Percentiles rank a stretch among this genome's conserved stretches.
Evolutionary conservation across 1,139 yeast genomes (phyloP).

Genomic region (Diutina rugosa): DNA sequence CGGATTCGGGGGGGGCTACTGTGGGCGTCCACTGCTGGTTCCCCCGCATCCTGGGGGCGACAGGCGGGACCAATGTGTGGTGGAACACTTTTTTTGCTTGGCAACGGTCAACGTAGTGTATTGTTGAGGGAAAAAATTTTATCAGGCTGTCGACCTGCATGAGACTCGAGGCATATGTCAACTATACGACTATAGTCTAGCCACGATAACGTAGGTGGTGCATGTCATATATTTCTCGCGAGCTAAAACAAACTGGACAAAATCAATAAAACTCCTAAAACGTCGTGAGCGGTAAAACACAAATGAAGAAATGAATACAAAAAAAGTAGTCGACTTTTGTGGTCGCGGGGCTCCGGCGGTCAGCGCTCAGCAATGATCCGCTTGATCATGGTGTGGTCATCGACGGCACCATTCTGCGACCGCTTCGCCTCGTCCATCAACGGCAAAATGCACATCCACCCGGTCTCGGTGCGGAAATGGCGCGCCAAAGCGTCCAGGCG

Average conservation of each 20-base stretch:
- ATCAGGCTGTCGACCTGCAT: not conserved
- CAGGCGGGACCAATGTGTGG: not conserved
- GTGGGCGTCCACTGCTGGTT: no score
- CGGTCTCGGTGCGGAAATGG: constrained; percentile 47
- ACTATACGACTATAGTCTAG: not conserved
- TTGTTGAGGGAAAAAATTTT: not conserved
- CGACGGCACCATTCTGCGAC: not conserved
- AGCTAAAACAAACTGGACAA: not conserved
- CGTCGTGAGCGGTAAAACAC: not conserved
- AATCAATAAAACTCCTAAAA: not conserved
- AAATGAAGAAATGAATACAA: no score
- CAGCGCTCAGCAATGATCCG: constrained; percentile 1
- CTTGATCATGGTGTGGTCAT: not conserved
- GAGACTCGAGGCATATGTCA: not conserved
- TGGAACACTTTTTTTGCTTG: not conserved
- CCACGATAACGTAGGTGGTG: not conserved
- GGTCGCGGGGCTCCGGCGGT: not conserved
- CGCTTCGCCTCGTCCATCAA: constrained; percentile 36
- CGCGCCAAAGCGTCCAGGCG: constrained; percentile 45
- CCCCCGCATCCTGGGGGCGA: no score
- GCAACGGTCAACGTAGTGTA: not conserved
- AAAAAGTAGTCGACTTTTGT: not conserved
- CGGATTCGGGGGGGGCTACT: no score
- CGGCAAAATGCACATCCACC: constrained; percentile 44
- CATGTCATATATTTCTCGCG: not conserved